phyloP scores from a whole-genome alignment of 202 grass and related monocot species.

The Carex arenaria region DNA sequence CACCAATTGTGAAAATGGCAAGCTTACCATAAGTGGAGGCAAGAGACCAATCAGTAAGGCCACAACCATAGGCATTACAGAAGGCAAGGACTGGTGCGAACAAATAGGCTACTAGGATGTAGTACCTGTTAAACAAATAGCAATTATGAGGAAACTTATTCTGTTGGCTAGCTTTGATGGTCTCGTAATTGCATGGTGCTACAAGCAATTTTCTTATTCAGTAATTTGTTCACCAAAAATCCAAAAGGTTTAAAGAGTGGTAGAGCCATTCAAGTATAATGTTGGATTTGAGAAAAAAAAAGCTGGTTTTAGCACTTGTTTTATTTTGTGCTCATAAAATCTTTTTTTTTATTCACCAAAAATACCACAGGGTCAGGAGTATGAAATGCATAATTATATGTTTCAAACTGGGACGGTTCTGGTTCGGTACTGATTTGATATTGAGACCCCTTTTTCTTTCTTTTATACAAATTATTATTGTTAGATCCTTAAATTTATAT shows the following conservation, averaged over 20 bases:
- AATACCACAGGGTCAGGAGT: neutral
- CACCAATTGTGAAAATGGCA: constrained; percentile 74
- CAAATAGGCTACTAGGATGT: constrained; percentile 51
- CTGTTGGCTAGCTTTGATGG: neutral
- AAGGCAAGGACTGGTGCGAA: constrained; percentile 70
- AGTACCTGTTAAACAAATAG: constrained; percentile 38
- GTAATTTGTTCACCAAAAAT: neutral
- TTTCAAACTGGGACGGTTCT: neutral
- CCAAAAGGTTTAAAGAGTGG: neutral
- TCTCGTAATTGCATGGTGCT: neutral
- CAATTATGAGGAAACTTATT: neutral
- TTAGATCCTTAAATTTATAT: neutral
- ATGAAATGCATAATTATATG: neutral
- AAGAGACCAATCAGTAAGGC: constrained; percentile 88
- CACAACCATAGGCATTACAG: constrained; percentile 79
- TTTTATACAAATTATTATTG: neutral
- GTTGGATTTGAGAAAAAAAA: neutral
- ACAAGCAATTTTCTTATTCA: neutral
- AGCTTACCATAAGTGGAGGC: constrained; percentile 87
- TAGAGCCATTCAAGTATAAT: neutral
- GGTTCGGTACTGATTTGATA: neutral
- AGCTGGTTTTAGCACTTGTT: neutral
- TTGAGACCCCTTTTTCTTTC: neutral
- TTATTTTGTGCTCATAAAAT: neutral
- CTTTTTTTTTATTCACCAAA: neutral